Base-by-base conservation (phyloP, 208 protist genomes). In the Ichthyophonus hoferi region DNA sequence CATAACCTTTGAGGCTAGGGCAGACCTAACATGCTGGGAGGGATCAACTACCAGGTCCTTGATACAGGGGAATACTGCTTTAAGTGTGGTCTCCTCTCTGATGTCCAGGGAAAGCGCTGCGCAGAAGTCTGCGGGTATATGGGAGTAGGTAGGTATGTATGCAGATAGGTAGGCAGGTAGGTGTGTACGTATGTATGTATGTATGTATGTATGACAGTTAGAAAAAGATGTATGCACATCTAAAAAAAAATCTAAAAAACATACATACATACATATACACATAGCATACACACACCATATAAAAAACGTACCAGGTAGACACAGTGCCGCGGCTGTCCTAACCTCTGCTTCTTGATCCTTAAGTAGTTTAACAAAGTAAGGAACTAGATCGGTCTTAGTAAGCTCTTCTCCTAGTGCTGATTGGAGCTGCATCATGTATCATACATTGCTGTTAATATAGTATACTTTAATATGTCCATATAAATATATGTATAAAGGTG, bases 291-390 rank as follows among this genome's bases (percentile, higher is more conserved):
- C 50, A 67, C 50, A 67, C 50, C 50, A 7, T n/a, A 7, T 41
- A 58, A 84, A 67, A 42, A 34, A 1, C 2, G 96, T 81, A 58
- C 90, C 94, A 34, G 94, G 87, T 34, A 97, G 88, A 90, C 95
- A 95, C 42, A 91, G 83, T 31, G 95, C 90, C 2, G 95, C 94
- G 14, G 93, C 93, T 1, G 96, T 97, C 76, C 96, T 91, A 12
- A 98, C 96, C 89, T 97, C 96, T 7, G 95, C 94, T 90, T 97
- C 96, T 3, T 91, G 85, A 89, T 97, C 96, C 83, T 93, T 93
- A 33, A 96, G 88, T 17, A 97, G 89, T 31, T 87, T 87, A 35
- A 96, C 89, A 83, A 94, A 96, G 31, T 87, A 81, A 2, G 42
- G 42, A 3, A 96, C 67, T 31, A 97, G 89, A 78, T 97, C 94